phyloP scores from a whole-genome alignment of 2,329 filamentous ascomycete genomes.

The Fusarium torulosum region DNA sequence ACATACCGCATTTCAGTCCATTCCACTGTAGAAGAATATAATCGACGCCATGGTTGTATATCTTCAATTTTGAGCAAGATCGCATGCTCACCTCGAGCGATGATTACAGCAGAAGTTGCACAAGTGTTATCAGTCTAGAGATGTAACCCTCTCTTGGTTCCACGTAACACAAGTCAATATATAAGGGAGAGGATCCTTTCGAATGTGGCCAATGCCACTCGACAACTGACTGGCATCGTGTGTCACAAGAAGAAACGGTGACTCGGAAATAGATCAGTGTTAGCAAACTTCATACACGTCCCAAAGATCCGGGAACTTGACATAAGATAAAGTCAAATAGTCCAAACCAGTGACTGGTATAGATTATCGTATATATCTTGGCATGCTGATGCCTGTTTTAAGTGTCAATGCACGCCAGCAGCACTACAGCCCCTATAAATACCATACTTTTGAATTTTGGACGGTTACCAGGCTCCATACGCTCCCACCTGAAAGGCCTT shows the following conservation, averaged over 20 bases:
- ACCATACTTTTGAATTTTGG: background rate
- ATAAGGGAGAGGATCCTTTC: background rate
- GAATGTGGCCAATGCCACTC: no score
- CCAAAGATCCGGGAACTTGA: background rate
- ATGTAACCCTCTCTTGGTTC: background rate
- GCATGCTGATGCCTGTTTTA: background rate
- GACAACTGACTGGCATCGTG: background rate
- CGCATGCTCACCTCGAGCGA: background rate
- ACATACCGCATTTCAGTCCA: no score
- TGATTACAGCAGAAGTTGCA: background rate
- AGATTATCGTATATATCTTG: background rate
- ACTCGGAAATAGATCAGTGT: background rate
- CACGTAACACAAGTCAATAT: background rate
- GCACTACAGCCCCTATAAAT: background rate
- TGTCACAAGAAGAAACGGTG: background rate
- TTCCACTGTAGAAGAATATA: no score
- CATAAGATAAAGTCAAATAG: background rate
- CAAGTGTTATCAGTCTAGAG: background rate
- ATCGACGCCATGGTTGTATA: background rate
- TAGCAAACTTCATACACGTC: background rate
- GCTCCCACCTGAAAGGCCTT: background rate
- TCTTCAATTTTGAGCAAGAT: background rate
- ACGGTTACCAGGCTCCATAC: background rate
- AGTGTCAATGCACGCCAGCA: no score
- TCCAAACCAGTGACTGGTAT: background rate